These are phyloP conservation scores for Neltuma alba DNA, from an alignment of 306 rosid species.

Conservation along the genomic window DNA sequence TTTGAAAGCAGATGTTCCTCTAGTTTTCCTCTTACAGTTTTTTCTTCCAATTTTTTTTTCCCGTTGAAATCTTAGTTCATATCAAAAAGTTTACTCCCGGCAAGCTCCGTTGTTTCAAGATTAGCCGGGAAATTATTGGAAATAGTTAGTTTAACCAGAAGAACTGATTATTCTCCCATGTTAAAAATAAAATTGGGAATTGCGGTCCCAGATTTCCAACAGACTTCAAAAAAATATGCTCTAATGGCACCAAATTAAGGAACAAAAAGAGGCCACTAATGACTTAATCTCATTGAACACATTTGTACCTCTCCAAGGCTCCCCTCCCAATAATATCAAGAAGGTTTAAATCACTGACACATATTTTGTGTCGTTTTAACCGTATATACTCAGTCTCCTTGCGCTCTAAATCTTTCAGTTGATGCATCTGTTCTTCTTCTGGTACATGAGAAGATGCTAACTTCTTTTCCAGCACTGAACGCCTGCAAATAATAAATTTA, in stretches of 20 bases:
- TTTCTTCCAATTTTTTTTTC: not conserved
- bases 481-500: slow-evolving; percentile 56
- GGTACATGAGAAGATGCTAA: slow-evolving; percentile 74
- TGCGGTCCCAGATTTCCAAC: not conserved
- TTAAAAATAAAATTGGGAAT: not conserved
- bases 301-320: slow-evolving; percentile 91
- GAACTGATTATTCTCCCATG: not conserved
- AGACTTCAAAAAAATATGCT: not conserved
- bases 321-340: slow-evolving; percentile 92
- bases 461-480: slow-evolving; percentile 71
- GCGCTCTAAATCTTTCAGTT: slow-evolving; percentile 83
- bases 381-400: slow-evolving; percentile 84
- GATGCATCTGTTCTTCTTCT: slow-evolving; percentile 80
- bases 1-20: not conserved
- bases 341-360: slow-evolving; percentile 90
- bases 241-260: slow-evolving; percentile 4
- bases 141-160: not conserved
- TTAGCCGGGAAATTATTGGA: not conserved
- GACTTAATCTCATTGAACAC: slow-evolving; percentile 23
- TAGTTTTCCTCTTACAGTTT: not conserved
- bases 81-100: not conserved
- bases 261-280: not conserved
- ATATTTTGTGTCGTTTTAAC: slow-evolving; percentile 84
- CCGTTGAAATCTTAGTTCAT: not conserved
- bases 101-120: not conserved